These are phyloP conservation scores for Heterobasidion occidentale DNA, from an alignment of 1,284 basidiomycete species.

Conservation along the genomic window DNA sequence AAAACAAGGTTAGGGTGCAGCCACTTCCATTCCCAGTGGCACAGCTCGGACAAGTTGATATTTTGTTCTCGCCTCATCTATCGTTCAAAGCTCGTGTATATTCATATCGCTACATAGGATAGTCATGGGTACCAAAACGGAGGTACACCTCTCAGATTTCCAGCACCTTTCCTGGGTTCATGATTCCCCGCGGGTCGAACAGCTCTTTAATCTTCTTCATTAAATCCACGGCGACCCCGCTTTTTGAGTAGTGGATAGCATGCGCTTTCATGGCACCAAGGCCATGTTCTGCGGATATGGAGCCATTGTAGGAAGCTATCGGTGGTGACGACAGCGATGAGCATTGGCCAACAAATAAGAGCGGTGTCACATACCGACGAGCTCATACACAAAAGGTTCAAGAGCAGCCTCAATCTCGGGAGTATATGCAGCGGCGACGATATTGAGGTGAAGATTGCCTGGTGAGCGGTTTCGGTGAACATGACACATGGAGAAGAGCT, in stretches of 20 bases:
- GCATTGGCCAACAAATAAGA: neutral
- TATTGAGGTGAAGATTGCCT: conserved; percentile 95
- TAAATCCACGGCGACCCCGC: conserved; percentile 67
- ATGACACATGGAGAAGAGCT: conserved; percentile 7
- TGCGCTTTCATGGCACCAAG: conserved; percentile 93
- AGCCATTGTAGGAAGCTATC: conserved; percentile 71
- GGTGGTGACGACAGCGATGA: neutral
- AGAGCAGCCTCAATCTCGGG: conserved; percentile 81
- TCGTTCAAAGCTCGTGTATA: too few species aligned
- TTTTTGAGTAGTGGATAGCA: conserved; percentile 88
- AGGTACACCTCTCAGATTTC: conserved; percentile 8
- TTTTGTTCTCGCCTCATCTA: too few species aligned
- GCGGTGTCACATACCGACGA: conserved; percentile 55
- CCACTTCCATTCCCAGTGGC: conserved; percentile 1
- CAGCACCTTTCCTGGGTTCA: conserved; percentile 86
- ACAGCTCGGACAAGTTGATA: neutral
- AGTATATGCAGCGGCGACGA: conserved; percentile 81
- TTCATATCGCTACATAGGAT: too few species aligned
- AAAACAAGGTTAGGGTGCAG: conserved; percentile 24
- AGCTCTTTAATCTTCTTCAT: conserved; percentile 91
- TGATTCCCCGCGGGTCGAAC: conserved; percentile 87
- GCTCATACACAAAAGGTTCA: conserved; percentile 95
- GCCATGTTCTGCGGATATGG: conserved; percentile 95
- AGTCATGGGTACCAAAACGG: too few species aligned
- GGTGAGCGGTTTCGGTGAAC: conserved; percentile 7